Evolutionary conservation across 2,329 filamentous ascomycete species (phyloP), one percentile per base, ranked within the genome.

Genomic region (Rachicladosporium sp.): DNA sequence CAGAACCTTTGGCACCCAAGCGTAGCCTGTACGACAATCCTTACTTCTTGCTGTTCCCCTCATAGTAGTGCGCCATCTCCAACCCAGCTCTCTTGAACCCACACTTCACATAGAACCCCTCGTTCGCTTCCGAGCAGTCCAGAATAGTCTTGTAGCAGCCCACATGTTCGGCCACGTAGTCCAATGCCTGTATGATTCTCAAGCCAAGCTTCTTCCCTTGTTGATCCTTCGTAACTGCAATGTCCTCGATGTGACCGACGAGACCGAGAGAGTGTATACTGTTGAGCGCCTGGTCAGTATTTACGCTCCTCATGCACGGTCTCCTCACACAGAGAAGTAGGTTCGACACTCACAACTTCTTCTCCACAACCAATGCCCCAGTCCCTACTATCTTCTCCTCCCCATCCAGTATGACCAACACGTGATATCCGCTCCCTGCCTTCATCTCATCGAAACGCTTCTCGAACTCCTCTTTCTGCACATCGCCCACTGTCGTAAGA

Each of bases 61-160:
- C 46, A 37, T 93, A 91, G 65, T 94, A 94, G 68, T 94, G 86
- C 33, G 89, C 87, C 91, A 98, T 96, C 66, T 98, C 85, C 42
- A 95, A 67, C 10, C 91, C 91, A 19, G 87, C 89, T 46, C 86
- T 72, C 65, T 86, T 82, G 64, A 93, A 96, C 42, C 89, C 89
- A 64, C 91, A 96, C 73, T 96, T 96, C 62, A 94, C 73, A 62
- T 98, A 98, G 69, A 98, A 96, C 13, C 88, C 89, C 63, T 94
- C 87, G 61, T 96, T 98, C 52, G 82, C 77, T 64, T 95, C 89
- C 50, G 83, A 93, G 69, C 91, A 98, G 64, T 96, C 89, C 48
- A 96, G 74, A 51, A 98, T 96, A 48, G 79, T 87, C 80, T 86
- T 96, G 66, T 96, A 96, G 66, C 89, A 96, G 40, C 89, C 91